Conservation (phyloP, 2,329 filamentous ascomycete genomes). For the Alternaria sp. region DNA sequence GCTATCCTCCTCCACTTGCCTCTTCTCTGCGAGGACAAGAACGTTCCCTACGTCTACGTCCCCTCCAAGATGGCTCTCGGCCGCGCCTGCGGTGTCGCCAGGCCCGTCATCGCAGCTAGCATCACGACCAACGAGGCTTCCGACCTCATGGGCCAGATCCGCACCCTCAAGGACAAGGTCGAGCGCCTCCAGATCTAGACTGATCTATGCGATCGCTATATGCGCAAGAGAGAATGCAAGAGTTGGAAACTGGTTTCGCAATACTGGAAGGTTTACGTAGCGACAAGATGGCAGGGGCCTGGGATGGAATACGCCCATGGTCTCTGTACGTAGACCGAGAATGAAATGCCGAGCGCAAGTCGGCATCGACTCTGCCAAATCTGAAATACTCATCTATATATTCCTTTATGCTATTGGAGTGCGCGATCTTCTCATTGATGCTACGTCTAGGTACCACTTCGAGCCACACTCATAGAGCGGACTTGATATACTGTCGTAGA, state of each 20-base stretch:
- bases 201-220: neutral
- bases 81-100: constrained; percentile 80
- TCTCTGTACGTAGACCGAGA: constrained; percentile 31
- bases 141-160: constrained; percentile 79
- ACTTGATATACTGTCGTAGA: too few species aligned
- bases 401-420: neutral
- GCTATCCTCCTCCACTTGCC: constrained; percentile 74
- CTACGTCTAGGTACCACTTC: too few species aligned
- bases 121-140: constrained; percentile 72
- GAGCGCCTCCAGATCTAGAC: constrained; percentile 87
- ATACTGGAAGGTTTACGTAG: constrained; percentile 24
- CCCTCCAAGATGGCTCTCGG: constrained; percentile 80
- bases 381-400: neutral
- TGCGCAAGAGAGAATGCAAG: neutral
- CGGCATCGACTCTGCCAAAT: constrained; percentile 31
- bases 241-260: neutral
- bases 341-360: constrained; percentile 30
- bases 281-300: constrained; percentile 15
- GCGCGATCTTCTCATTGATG: neutral
- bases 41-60: constrained; percentile 64
- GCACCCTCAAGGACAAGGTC: constrained; percentile 89
- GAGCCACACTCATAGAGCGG: too few species aligned
- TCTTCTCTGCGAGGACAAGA: constrained; percentile 85
- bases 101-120: constrained; percentile 82
- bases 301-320: constrained; percentile 24